phyloP scores from a whole-genome alignment of 192 early-diverging fungal genomes.

The Obelidium mucronatum region DNA sequence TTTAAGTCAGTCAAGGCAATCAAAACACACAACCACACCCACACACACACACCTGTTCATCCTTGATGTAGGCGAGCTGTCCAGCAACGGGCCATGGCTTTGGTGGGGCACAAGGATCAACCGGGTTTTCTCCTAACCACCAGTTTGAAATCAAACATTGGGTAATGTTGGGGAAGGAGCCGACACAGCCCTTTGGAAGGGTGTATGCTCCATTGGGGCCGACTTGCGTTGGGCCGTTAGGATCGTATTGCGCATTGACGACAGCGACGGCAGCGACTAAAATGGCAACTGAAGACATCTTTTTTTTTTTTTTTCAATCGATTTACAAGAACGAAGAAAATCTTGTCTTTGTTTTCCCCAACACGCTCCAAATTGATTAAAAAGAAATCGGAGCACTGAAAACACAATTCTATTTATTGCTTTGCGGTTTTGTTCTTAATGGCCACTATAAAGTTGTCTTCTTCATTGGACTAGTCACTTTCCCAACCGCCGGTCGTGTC shows the following conservation, averaged over 20 bases:
- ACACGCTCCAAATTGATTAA: no score
- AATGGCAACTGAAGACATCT: background rate
- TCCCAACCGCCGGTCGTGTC: no score
- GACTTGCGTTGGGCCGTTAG: background rate
- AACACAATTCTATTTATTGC: no score
- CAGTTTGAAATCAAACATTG: background rate
- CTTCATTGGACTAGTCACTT: no score
- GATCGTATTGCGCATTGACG: background rate
- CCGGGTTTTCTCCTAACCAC: background rate
- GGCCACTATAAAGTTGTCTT: no score
- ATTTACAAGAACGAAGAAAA: no score
- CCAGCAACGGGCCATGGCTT: background rate
- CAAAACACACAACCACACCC: background rate
- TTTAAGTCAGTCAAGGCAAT: background rate
- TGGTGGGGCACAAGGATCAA: background rate
- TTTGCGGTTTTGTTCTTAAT: no score
- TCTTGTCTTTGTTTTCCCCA: no score
- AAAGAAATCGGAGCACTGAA: no score
- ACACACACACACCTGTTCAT: conserved; percentile 7
- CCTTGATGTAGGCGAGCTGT: conserved; percentile 44
- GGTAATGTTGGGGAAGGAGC: conserved; percentile 7
- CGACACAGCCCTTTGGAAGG: conserved; percentile 13
- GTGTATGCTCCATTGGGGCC: background rate
- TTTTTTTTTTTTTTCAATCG: no score
- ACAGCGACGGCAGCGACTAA: background rate